These are phyloP conservation scores for Teunomyces gatunensis DNA, from an alignment of 805 yeast genomes.

Conservation along the genomic window DNA sequence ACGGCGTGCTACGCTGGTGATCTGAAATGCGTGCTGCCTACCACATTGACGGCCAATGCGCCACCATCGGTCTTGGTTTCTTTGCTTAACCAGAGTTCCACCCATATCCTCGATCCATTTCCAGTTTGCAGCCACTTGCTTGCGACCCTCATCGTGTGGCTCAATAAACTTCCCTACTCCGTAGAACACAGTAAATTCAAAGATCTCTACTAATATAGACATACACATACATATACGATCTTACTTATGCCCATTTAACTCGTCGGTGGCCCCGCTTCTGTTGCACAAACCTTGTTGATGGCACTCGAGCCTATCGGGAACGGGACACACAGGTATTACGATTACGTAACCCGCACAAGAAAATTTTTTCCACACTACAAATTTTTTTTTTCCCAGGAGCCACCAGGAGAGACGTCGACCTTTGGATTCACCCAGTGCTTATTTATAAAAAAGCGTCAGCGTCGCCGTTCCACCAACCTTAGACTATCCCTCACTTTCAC, in stretches of 20 bases:
- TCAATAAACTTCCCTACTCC: conserved; percentile 1
- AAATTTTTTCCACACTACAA: conserved; percentile 1
- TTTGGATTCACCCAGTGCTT: not conserved
- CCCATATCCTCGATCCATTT: conserved; percentile 5
- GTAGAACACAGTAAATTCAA: not conserved
- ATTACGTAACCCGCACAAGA: not conserved
- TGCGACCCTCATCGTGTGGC: conserved; percentile 6
- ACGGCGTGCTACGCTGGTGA: not conserved
- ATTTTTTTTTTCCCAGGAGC: conserved; percentile 2
- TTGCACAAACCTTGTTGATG: not conserved
- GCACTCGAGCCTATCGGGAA: no score
- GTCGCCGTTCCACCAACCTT: not conserved
- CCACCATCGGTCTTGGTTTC: not conserved
- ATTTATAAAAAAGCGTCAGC: not conserved
- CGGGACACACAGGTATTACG: not conserved
- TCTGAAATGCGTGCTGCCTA: not conserved
- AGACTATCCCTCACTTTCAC: not conserved
- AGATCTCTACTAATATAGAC: not conserved
- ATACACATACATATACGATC: not conserved
- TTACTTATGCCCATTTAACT: not conserved
- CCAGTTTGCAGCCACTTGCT: conserved; percentile 14
- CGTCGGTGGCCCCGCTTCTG: not conserved
- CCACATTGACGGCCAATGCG: not conserved
- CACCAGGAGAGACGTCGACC: not conserved
- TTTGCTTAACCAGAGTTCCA: not conserved